These are phyloP conservation scores for Sugiyamaella marilandica DNA, from an alignment of 805 yeast genomes.

Conservation along the genomic window DNA sequence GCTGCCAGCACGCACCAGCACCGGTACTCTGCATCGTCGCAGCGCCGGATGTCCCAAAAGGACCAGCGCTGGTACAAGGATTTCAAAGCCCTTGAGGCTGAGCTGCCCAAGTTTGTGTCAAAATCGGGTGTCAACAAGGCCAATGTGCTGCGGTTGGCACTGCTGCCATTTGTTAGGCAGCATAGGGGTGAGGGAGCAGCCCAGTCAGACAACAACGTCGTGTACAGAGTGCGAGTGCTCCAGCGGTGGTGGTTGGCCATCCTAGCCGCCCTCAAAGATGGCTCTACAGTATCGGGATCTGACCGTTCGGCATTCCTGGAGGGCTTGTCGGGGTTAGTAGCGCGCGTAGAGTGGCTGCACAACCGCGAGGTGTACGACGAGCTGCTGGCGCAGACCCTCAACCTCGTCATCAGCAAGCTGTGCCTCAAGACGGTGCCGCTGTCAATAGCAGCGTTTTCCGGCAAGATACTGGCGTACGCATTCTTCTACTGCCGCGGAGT, in stretches of 20 bases:
- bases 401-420: conserved; percentile 46
- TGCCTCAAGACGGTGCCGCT: conserved; percentile 48
- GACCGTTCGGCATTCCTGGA: conserved; percentile 39
- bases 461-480: conserved; percentile 64
- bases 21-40: conserved; percentile 5
- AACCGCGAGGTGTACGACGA: conserved; percentile 10
- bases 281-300: conserved; percentile 28
- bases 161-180: conserved; percentile 36
- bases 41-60: not conserved
- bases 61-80: conserved; percentile 17
- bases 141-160: conserved; percentile 40
- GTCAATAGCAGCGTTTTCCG: conserved; percentile 60
- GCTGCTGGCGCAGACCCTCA: conserved; percentile 48
- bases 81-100: conserved; percentile 28
- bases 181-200: conserved; percentile 25
- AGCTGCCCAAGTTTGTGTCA: conserved; percentile 26
- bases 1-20: not conserved
- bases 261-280: conserved; percentile 29
- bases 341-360: conserved; percentile 36
- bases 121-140: conserved; percentile 32
- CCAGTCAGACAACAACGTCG: conserved; percentile 7
- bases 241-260: conserved; percentile 37
- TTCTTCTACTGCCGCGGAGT: conserved; percentile 53
- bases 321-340: conserved; percentile 35
- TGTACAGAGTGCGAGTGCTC: conserved; percentile 27